Evolutionary conservation across 2,329 filamentous ascomycete species (phyloP).

Genomic region (Aspergillus proliferans): DNA sequence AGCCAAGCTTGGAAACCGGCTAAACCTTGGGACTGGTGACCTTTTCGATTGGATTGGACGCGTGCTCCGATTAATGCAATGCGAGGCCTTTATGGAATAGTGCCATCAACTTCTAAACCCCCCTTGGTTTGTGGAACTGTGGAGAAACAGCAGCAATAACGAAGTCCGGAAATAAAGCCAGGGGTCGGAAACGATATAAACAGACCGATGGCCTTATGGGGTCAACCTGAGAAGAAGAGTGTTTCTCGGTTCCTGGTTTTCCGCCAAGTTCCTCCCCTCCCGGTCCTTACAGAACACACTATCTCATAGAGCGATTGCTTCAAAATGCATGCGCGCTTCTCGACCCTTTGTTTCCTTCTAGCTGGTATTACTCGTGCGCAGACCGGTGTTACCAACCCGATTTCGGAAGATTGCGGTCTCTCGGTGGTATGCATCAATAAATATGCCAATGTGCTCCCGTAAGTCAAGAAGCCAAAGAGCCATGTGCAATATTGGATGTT

Average conservation of each 20-base stretch:
- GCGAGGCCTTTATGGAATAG: not conserved
- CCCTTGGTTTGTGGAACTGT: not conserved
- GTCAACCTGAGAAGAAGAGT: too few species aligned
- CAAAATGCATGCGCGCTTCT: conserved; percentile 2
- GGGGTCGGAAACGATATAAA: not conserved
- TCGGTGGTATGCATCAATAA: conserved; percentile 34
- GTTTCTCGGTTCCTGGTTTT: too few species aligned
- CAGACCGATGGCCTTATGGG: not conserved
- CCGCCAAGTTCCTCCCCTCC: not conserved
- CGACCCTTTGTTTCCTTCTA: conserved; percentile 2
- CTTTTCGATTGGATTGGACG: not conserved
- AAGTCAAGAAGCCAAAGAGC: conserved; percentile 3
- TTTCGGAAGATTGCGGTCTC: conserved; percentile 23
- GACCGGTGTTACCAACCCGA: conserved; percentile 20
- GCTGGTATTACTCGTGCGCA: conserved; percentile 14
- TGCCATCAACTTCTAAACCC: not conserved
- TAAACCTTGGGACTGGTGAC: not conserved
- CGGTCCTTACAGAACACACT: not conserved
- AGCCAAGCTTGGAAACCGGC: not conserved
- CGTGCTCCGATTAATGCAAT: not conserved
- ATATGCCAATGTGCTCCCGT: conserved; percentile 26
- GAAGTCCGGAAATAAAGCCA: not conserved
- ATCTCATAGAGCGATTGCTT: not conserved
- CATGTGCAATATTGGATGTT: conserved; percentile 11
- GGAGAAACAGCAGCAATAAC: not conserved